These are phyloP conservation scores for Puccinia brachypodii DNA, from an alignment of 1,284 basidiomycete species.

Conservation along the genomic window DNA sequence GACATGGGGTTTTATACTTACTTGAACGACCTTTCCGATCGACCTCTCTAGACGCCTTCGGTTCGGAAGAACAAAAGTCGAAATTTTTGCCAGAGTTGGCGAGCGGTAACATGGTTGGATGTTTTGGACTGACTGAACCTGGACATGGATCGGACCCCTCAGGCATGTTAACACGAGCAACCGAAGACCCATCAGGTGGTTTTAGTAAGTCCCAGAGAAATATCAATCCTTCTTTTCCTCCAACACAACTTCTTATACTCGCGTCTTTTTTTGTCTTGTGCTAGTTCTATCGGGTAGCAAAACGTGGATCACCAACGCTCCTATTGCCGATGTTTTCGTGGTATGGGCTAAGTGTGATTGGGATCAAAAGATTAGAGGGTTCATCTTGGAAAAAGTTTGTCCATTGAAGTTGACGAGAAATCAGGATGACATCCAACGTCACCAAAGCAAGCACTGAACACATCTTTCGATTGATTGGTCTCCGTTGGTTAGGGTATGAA, in stretches of 20 bases:
- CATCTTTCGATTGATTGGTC: not conserved
- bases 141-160: constrained; percentile 94
- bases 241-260: constrained; percentile 1
- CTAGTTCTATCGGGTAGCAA: constrained; percentile 47
- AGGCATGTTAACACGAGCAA: constrained; percentile 89
- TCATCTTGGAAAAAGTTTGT: constrained; percentile 80
- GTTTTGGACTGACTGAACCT: constrained; percentile 93
- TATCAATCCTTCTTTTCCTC: constrained; percentile 62
- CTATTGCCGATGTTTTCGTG: constrained; percentile 69
- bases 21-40: not conserved
- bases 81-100: constrained; percentile 84
- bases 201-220: constrained; percentile 77
- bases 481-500: constrained; percentile 63
- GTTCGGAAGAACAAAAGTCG: constrained; percentile 83
- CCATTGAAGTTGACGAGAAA: not conserved
- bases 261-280: too few species aligned
- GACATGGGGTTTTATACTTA: not conserved
- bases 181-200: constrained; percentile 70
- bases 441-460: not conserved
- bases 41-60: constrained; percentile 71
- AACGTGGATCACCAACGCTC: constrained; percentile 78
- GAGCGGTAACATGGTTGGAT: constrained; percentile 82
- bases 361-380: constrained; percentile 88
- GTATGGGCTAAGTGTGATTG: constrained; percentile 94
- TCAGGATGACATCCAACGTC: not conserved